A percentile compares a stretch with the other conserved stretches of the same genome.
Evolutionary conservation across 2,329 filamentous ascomycete species (phyloP).

Genomic region (Talaromyces sp.): DNA sequence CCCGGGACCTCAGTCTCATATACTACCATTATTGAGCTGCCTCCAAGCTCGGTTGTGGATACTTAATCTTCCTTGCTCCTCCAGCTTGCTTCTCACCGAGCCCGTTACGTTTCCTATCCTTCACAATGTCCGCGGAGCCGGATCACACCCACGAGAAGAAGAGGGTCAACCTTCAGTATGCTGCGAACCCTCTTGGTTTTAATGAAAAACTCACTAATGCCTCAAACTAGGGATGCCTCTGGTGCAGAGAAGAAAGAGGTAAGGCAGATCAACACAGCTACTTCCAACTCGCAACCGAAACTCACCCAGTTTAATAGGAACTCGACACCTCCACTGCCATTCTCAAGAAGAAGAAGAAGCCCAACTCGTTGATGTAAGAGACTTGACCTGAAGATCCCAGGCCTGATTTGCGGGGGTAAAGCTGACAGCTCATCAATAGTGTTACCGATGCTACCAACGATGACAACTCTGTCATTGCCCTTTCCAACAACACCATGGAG

Average conservation of each 20-base stretch:
- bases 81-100: slow-evolving; percentile 29
- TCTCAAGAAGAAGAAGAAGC: slow-evolving; percentile 99
- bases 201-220: background rate
- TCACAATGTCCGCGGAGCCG: slow-evolving; percentile 72
- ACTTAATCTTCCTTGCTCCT: slow-evolving; percentile 20
- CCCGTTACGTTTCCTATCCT: slow-evolving; percentile 25
- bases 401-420: slow-evolving; percentile 13
- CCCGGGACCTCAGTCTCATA: slow-evolving; percentile 15
- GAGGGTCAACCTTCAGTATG: slow-evolving; percentile 82
- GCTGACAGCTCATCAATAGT: slow-evolving; percentile 53
- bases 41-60: slow-evolving; percentile 27
- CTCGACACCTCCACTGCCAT: slow-evolving; percentile 95
- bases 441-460: slow-evolving; percentile 98
- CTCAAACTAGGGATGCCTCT: slow-evolving; percentile 72
- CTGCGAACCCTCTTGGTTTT: slow-evolving; percentile 14
- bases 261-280: slow-evolving; percentile 27
- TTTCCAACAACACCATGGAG: slow-evolving; percentile 99
- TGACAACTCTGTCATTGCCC: slow-evolving; percentile 98
- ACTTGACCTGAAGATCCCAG: background rate
- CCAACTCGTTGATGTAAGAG: slow-evolving; percentile 92
- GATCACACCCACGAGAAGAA: slow-evolving; percentile 68
- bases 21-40: slow-evolving; percentile 15
- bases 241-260: slow-evolving; percentile 85
- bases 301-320: slow-evolving; percentile 56
- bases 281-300: slow-evolving; percentile 12